Conservation (phyloP, 345 rosid genomes). For the Gossypium sturtianum region DNA sequence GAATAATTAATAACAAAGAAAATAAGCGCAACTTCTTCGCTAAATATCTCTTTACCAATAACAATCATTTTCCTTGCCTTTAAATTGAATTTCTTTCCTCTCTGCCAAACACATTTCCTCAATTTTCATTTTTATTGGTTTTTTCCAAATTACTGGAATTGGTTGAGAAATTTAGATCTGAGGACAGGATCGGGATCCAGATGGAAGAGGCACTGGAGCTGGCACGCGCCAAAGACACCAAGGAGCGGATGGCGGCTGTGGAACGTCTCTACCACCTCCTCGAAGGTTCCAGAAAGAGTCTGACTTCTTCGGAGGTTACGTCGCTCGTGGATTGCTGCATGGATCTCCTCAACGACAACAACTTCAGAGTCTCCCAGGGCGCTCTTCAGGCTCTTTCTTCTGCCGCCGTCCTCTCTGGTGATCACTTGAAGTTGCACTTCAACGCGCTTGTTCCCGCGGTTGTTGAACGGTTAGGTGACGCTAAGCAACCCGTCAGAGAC, state of each 20-base stretch:
- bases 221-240: slow-evolving; percentile 94
- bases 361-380: slow-evolving; percentile 90
- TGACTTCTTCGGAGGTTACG: slow-evolving; percentile 66
- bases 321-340: slow-evolving; percentile 85
- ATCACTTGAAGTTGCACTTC: slow-evolving; percentile 85
- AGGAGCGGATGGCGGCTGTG: slow-evolving; percentile 99
- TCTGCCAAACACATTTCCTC: neutral
- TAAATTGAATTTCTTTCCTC: slow-evolving; percentile 14
- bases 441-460: slow-evolving; percentile 91
- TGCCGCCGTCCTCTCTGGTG: slow-evolving; percentile 97
- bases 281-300: slow-evolving; percentile 75
- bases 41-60: slow-evolving; percentile 11
- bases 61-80: neutral
- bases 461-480: slow-evolving; percentile 84
- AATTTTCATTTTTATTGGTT: neutral
- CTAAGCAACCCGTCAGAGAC: slow-evolving; percentile 89
- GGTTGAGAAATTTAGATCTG: slow-evolving; percentile 39
- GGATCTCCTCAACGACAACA: slow-evolving; percentile 96
- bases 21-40: slow-evolving; percentile 39
- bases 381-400: slow-evolving; percentile 95
- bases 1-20: neutral
- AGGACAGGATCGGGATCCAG: slow-evolving; percentile 37
- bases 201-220: slow-evolving; percentile 99
- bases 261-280: slow-evolving; percentile 86
- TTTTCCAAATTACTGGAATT: neutral